Evolutionary conservation across 768 basidiomycete species (phyloP).

Genomic region (Crucibulum laeve): DNA sequence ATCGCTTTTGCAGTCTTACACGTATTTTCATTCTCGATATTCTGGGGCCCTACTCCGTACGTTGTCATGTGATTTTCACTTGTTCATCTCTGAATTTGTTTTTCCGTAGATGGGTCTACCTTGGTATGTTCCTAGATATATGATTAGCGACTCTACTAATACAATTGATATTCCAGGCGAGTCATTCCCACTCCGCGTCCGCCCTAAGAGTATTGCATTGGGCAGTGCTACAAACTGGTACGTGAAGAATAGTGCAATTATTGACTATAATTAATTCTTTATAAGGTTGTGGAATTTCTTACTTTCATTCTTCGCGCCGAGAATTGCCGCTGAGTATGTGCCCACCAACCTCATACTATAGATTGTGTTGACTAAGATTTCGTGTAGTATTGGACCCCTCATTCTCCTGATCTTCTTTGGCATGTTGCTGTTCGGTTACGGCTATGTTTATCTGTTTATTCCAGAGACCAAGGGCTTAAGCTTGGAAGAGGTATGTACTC

Average conservation of each 20-base stretch:
- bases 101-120: constrained; percentile 54
- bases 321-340: constrained; percentile 51
- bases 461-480: constrained; percentile 81
- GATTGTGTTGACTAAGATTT: background rate
- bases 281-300: constrained; percentile 78
- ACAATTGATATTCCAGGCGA: constrained; percentile 33
- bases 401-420: constrained; percentile 77
- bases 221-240: constrained; percentile 50
- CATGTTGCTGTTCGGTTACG: constrained; percentile 62
- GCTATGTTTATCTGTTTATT: constrained; percentile 72
- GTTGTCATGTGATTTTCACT: constrained; percentile 8
- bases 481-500: constrained; percentile 55
- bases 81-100: background rate
- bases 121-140: constrained; percentile 25
- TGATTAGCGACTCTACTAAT: background rate
- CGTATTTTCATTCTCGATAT: constrained; percentile 65
- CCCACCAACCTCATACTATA: background rate
- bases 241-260: background rate
- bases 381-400: constrained; percentile 58
- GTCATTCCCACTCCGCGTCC: constrained; percentile 77
- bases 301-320: constrained; percentile 67
- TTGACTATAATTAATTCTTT: constrained; percentile 21
- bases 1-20: constrained; percentile 80
- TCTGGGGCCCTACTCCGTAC: constrained; percentile 72
- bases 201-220: constrained; percentile 75